Evolutionary conservation across 1,284 basidiomycete genomes (phyloP).

Genomic region (Malassezia sympodialis): DNA sequence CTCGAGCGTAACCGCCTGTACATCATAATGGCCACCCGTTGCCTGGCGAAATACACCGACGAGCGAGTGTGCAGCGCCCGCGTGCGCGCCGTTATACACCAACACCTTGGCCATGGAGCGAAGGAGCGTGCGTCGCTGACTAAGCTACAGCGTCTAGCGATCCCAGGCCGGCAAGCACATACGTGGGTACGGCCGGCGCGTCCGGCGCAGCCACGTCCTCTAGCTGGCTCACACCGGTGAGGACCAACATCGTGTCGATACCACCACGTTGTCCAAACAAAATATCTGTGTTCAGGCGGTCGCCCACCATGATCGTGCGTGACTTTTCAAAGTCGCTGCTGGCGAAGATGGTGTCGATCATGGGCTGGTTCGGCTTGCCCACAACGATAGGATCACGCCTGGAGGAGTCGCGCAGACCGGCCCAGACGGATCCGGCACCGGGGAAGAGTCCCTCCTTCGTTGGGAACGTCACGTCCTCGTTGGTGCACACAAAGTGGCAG

Average conservation of each 20-base stretch:
- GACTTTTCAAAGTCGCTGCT: constrained; percentile 59
- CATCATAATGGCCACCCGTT: not conserved
- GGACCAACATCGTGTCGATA: constrained; percentile 74
- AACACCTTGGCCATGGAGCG: constrained; percentile 12
- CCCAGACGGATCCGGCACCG: constrained; percentile 68
- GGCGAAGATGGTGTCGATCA: constrained; percentile 91
- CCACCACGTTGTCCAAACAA: constrained; percentile 78
- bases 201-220: constrained; percentile 54
- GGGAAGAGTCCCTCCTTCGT: constrained; percentile 67
- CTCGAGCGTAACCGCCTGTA: not conserved
- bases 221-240: constrained; percentile 60
- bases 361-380: constrained; percentile 81
- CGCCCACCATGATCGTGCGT: constrained; percentile 86
- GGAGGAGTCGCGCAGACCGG: constrained; percentile 67
- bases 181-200: constrained; percentile 40
- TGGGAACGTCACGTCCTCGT: constrained; percentile 83
- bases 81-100: constrained; percentile 2
- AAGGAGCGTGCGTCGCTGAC: not conserved
- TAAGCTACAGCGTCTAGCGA: constrained; percentile 27
- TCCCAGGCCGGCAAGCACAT: constrained; percentile 35
- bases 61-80: not conserved
- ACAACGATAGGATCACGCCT: constrained; percentile 62
- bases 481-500: constrained; percentile 81
- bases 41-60: not conserved
- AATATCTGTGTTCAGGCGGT: constrained; percentile 88